Conservation (phyloP, 2,329 filamentous ascomycete species). For the Daldinia sp. region DNA sequence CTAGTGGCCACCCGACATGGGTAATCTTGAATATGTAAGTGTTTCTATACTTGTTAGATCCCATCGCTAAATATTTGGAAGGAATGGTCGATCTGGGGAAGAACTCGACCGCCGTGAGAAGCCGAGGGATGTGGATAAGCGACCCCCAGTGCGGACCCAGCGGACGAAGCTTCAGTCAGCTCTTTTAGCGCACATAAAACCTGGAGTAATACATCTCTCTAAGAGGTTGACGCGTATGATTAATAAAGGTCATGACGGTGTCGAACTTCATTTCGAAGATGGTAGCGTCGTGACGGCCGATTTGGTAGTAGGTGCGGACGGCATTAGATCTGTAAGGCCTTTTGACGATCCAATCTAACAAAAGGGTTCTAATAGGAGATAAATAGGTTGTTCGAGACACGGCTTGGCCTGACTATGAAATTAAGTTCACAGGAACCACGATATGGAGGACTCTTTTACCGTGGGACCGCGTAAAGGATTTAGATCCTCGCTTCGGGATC, state of each 20-base stretch:
- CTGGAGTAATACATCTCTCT: slow-evolving; percentile 53
- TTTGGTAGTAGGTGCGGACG: slow-evolving; percentile 61
- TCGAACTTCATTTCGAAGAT: slow-evolving; percentile 57
- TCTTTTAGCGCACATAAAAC: slow-evolving; percentile 55
- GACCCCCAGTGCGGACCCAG: slow-evolving; percentile 38
- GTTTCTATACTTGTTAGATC: neutral
- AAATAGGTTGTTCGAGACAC: slow-evolving; percentile 41
- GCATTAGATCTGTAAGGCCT: slow-evolving; percentile 56
- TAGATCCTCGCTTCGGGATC: slow-evolving; percentile 38
- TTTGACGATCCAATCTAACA: neutral
- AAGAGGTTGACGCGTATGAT: slow-evolving; percentile 54
- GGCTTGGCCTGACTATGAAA: slow-evolving; percentile 41
- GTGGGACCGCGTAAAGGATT: slow-evolving; percentile 46
- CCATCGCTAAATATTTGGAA: slow-evolving; percentile 16
- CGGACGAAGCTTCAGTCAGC: slow-evolving; percentile 57
- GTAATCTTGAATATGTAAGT: slow-evolving; percentile 40
- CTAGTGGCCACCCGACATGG: slow-evolving; percentile 41
- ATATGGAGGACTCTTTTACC: slow-evolving; percentile 57
- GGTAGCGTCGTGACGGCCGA: slow-evolving; percentile 51
- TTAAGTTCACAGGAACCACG: slow-evolving; percentile 52
- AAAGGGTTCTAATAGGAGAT: slow-evolving; percentile 42
- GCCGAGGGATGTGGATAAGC: slow-evolving; percentile 15
- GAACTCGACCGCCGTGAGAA: slow-evolving; percentile 40
- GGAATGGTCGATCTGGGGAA: slow-evolving; percentile 44
- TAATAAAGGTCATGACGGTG: slow-evolving; percentile 48